Evolutionary conservation across 352 stramenopile species (phyloP).

Genomic region (Nothophytophthora sp.): DNA sequence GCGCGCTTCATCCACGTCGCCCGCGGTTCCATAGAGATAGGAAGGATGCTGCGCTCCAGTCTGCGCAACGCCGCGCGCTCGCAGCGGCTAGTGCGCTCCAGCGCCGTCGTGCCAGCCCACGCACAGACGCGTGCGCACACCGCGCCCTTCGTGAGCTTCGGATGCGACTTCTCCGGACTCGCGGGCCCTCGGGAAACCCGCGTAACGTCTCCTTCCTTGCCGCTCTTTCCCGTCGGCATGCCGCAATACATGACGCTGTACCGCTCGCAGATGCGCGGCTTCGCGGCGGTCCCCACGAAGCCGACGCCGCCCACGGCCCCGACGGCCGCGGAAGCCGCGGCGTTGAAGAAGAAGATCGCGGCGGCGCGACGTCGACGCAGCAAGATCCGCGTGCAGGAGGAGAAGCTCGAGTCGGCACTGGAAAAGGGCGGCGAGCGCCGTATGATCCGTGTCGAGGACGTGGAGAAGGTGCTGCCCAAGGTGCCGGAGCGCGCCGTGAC

Average conservation of each 20-base stretch:
- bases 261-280: conserved; percentile 34
- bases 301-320: conserved; percentile 7
- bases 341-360: conserved; percentile 80
- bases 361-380: conserved; percentile 65
- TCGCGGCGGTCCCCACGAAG: conserved; percentile 47
- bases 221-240: conserved; percentile 2
- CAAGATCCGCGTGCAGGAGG: conserved; percentile 82
- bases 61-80: conserved; percentile 38
- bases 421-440: conserved; percentile 79
- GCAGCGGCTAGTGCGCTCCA: conserved; percentile 32
- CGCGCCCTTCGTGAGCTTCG: conserved; percentile 5
- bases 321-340: conserved; percentile 44
- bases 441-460: conserved; percentile 77
- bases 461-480: conserved; percentile 79
- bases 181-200: not conserved
- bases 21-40: too few relatives aligned
- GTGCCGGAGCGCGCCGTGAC: conserved; percentile 65
- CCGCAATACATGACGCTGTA: conserved; percentile 23
- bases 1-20: too few relatives aligned
- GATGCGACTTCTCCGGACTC: conserved; percentile 19
- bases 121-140: conserved; percentile 6
- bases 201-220: conserved; percentile 6
- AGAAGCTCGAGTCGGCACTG: conserved; percentile 76
- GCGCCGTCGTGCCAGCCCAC: conserved; percentile 4
- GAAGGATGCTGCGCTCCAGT: conserved; percentile 45